These are phyloP conservation scores for Hemileia vastatrix DNA, from an alignment of 1,284 basidiomycete genomes.

Conservation along the genomic window DNA sequence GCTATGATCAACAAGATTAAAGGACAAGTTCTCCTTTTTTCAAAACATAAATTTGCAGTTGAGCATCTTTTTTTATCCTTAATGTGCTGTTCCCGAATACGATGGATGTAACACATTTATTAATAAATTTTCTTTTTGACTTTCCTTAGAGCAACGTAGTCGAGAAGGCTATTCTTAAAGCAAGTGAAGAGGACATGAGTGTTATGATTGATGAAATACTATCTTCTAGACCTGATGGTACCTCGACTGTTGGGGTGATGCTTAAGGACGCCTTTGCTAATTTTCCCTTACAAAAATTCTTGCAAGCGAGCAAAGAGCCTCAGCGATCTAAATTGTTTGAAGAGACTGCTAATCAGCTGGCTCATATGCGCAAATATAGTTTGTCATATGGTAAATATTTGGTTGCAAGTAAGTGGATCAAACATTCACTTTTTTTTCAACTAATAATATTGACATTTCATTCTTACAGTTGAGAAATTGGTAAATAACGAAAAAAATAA, in stretches of 20 bases:
- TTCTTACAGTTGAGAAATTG: slow-evolving; percentile 18
- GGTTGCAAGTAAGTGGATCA: slow-evolving; percentile 14
- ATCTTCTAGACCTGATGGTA: slow-evolving; percentile 54
- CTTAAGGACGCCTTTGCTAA: slow-evolving; percentile 84
- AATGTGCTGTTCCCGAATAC: background rate
- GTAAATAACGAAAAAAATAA: slow-evolving; percentile 18
- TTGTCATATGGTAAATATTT: slow-evolving; percentile 22
- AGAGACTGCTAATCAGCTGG: slow-evolving; percentile 58
- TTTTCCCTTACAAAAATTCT: slow-evolving; percentile 42
- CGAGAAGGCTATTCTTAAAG: slow-evolving; percentile 73
- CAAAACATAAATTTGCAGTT: slow-evolving; percentile 25
- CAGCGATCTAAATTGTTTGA: slow-evolving; percentile 59
- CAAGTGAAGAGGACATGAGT: slow-evolving; percentile 56
- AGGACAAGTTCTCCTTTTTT: slow-evolving; percentile 61
- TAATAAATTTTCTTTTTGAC: slow-evolving; percentile 41
- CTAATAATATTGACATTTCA: background rate
- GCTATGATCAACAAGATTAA: slow-evolving; percentile 63
- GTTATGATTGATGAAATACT: slow-evolving; percentile 72
- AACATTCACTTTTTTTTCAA: background rate
- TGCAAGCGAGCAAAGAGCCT: slow-evolving; percentile 32
- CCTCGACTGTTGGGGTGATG: slow-evolving; percentile 61
- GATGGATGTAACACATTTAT: background rate
- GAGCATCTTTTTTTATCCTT: background rate
- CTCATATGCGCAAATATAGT: slow-evolving; percentile 57
- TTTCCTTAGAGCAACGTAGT: slow-evolving; percentile 87